phyloP scores from a whole-genome alignment of 306 rosid genomes.

The Quercus robur region DNA sequence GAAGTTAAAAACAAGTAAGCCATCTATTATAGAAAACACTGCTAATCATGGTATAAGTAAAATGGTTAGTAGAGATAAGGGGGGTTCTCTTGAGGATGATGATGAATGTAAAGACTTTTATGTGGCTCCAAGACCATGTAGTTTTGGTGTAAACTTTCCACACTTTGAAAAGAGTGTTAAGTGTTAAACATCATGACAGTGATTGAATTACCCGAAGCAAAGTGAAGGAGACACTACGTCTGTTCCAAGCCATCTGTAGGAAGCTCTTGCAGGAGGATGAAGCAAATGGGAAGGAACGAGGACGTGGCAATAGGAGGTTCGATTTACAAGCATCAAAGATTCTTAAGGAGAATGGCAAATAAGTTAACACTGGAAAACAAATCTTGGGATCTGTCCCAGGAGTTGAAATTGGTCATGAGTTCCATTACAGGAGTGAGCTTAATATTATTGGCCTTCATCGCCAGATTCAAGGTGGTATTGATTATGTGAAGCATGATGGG shows the following conservation, averaged over 20 bases:
- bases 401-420: conserved; percentile 91
- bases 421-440: conserved; percentile 83
- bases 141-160: conserved; percentile 35
- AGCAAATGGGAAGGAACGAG: conserved; percentile 40
- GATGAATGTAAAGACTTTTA: conserved; percentile 16
- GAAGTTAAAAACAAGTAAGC: conserved; percentile 35
- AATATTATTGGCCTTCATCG: conserved; percentile 81
- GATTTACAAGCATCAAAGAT: conserved; percentile 54
- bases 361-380: conserved; percentile 56
- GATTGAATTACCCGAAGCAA: conserved; percentile 45
- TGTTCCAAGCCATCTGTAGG: conserved; percentile 67
- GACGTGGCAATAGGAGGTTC: conserved; percentile 37
- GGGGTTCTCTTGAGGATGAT: conserved; percentile 19
- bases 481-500: conserved; percentile 49
- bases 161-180: conserved; percentile 40
- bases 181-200: conserved; percentile 18
- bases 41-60: conserved; percentile 34
- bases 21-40: conserved; percentile 4
- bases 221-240: conserved; percentile 75
- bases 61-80: conserved; percentile 32
- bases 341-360: conserved; percentile 53
- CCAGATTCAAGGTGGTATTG: conserved; percentile 74
- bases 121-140: conserved; percentile 19
- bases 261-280: conserved; percentile 78
- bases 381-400: conserved; percentile 81